Evolutionary conservation across 129 eudicot genomes (phyloP).

Genomic region (Flaveria linearis): DNA sequence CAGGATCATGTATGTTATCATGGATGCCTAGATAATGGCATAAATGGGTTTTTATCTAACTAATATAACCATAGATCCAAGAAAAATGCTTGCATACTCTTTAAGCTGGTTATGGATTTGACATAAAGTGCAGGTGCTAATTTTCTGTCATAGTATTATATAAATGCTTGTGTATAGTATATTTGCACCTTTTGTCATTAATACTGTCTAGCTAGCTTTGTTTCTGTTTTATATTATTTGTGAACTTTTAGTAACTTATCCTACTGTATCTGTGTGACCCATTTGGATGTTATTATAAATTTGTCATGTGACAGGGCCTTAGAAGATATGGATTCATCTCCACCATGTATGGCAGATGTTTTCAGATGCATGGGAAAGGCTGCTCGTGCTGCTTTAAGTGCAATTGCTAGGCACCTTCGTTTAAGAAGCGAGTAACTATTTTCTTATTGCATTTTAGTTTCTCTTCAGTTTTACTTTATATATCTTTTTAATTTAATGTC

Average conservation of each 20-base stretch:
- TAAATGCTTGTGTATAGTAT: background rate
- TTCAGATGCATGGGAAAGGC: constrained; percentile 97
- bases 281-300: constrained; percentile 28
- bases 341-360: constrained; percentile 94
- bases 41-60: constrained; percentile 9
- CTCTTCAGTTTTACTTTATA: background rate
- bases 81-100: background rate
- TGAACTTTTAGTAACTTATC: background rate
- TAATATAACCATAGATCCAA: background rate
- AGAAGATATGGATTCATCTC: constrained; percentile 82
- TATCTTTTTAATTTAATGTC: background rate
- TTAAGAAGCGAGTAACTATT: constrained; percentile 80
- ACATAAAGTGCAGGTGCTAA: constrained; percentile 1
- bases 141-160: background rate
- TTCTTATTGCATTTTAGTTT: constrained; percentile 1
- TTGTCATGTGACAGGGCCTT: constrained; percentile 63
- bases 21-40: background rate
- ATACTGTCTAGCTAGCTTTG: background rate
- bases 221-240: background rate
- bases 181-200: constrained; percentile 11
- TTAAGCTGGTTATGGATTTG: background rate
- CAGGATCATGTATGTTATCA: background rate
- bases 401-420: constrained; percentile 97
- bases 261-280: background rate
- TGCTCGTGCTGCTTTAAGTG: constrained; percentile 83